A percentile compares a stretch with the other conserved stretches of the same genome.
Conservation (phyloP, 805 yeast genomes). For the Ogataea dorogensis region DNA sequence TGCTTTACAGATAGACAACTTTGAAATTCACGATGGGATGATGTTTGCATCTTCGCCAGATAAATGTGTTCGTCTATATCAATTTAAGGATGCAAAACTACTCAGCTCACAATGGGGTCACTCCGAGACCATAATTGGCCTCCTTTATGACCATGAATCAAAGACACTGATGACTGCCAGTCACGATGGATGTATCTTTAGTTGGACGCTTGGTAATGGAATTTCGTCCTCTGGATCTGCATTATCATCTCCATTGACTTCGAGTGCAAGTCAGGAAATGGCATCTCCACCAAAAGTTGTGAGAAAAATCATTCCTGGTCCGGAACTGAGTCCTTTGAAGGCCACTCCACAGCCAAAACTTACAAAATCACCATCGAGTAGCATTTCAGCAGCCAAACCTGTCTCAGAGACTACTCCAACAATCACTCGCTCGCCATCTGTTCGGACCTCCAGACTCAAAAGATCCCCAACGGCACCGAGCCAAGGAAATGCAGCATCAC, state of each 20-base stretch:
- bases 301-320: conserved; percentile 23
- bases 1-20: conserved; percentile 44
- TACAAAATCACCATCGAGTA: conserved; percentile 11
- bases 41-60: conserved; percentile 51
- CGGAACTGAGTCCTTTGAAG: conserved; percentile 16
- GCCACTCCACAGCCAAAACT: conserved; percentile 4
- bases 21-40: conserved; percentile 32
- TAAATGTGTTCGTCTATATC: conserved; percentile 53
- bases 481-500: conserved; percentile 9
- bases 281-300: conserved; percentile 24
- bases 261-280: conserved; percentile 2
- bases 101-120: conserved; percentile 60
- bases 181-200: conserved; percentile 53
- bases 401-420: conserved; percentile 9
- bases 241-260: conserved; percentile 15
- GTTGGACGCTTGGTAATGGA: conserved; percentile 37
- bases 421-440: conserved; percentile 6
- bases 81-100: conserved; percentile 44
- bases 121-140: conserved; percentile 48
- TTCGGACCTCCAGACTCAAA: conserved; percentile 6
- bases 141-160: conserved; percentile 29
- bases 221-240: conserved; percentile 4
- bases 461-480: conserved; percentile 14
- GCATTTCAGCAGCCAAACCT: conserved; percentile 6
- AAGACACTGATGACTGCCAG: conserved; percentile 42